These are phyloP conservation scores for Cylindrotheca closterium DNA, from an alignment of 108 stramenopile species.

Conservation along the genomic window DNA sequence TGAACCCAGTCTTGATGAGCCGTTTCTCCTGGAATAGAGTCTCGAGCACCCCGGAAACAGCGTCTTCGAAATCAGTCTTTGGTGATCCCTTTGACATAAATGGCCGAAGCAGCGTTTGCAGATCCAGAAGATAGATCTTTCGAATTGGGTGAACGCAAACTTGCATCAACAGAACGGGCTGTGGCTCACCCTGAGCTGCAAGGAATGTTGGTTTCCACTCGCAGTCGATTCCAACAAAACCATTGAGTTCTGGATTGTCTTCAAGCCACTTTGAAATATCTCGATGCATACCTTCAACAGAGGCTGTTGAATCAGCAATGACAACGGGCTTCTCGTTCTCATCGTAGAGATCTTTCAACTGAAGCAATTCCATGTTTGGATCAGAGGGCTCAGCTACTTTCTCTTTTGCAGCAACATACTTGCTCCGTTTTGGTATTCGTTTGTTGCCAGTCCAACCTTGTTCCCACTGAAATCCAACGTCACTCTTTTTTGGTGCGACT, in stretches of 20 bases:
- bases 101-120: conserved; percentile 21
- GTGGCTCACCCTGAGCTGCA: conserved; percentile 14
- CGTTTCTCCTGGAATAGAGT: conserved; percentile 10
- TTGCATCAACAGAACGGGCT: conserved; percentile 34
- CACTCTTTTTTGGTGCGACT: not conserved
- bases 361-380: not conserved
- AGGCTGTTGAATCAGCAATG: conserved; percentile 11
- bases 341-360: conserved; percentile 6
- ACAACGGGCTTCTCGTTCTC: not conserved
- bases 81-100: conserved; percentile 8
- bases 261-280: conserved; percentile 15
- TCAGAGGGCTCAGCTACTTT: not conserved
- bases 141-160: conserved; percentile 25
- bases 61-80: conserved; percentile 9
- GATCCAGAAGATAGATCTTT: conserved; percentile 32
- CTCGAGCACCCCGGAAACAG: conserved; percentile 14
- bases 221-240: conserved; percentile 36
- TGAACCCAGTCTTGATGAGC: conserved; percentile 36
- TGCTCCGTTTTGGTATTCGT: not conserved
- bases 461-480: too few relatives aligned
- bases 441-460: not conserved
- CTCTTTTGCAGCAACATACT: not conserved
- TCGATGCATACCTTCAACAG: conserved; percentile 14
- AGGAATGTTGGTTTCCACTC: conserved; percentile 43
- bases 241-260: not conserved